phyloP scores from a whole-genome alignment of 441 rosid genomes.

The Adansonia grandidieri region DNA sequence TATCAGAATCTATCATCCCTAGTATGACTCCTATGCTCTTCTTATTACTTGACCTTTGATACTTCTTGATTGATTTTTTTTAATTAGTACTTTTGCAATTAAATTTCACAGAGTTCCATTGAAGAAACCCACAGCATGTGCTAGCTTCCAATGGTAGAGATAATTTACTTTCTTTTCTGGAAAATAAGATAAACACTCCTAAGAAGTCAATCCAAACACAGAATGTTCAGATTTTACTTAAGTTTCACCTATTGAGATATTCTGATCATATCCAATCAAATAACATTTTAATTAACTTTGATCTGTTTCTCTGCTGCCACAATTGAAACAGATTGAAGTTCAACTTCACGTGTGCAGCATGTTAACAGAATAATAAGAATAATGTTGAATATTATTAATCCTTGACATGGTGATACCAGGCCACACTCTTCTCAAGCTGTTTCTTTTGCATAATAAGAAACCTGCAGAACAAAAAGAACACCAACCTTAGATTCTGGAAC shows the following conservation, averaged over 20 bases:
- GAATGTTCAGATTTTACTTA: background rate
- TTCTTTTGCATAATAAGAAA: slow-evolving; percentile 10
- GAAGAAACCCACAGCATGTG: background rate
- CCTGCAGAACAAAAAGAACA: slow-evolving; percentile 1
- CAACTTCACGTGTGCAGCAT: background rate
- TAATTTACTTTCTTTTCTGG: background rate
- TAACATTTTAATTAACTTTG: background rate
- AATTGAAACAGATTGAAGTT: background rate
- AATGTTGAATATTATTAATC: background rate
- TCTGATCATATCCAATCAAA: background rate
- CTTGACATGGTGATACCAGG: background rate
- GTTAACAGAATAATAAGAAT: slow-evolving; percentile 11
- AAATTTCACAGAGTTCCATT: background rate
- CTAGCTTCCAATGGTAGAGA: slow-evolving; percentile 9
- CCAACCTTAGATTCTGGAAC: slow-evolving; percentile 91
- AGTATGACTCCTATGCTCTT: background rate
- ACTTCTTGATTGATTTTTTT: background rate
- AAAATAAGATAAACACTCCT: background rate
- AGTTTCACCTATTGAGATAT: background rate
- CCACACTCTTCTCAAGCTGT: background rate
- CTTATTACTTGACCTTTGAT: background rate
- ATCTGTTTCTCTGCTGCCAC: background rate
- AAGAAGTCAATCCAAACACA: background rate
- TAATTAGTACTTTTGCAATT: background rate
- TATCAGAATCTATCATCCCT: slow-evolving; percentile 1